Conservation (phyloP, 139 green algal genomes). For the Haematococcus lacustris region DNA sequence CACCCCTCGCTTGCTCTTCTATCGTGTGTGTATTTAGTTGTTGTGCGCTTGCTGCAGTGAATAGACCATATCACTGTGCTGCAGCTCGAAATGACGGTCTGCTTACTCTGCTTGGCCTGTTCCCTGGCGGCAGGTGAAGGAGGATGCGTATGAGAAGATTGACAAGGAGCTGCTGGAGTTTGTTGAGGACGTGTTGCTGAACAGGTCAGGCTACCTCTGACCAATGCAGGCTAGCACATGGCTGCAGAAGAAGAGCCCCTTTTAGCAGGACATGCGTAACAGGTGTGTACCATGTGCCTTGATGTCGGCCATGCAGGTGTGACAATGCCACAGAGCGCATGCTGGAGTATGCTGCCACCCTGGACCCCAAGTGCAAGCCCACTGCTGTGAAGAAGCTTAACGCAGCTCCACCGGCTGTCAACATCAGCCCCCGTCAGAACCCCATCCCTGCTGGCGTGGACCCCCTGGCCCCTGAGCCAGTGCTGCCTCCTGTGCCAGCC, state of each 20-base stretch:
- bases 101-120: no score
- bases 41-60: no score
- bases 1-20: no score
- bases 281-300: no score
- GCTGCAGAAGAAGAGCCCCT: no score
- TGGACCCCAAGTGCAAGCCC: constrained; percentile 27
- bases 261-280: no score
- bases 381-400: constrained; percentile 20
- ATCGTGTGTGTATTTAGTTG: no score
- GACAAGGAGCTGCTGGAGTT: constrained; percentile 95
- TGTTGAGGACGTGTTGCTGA: constrained; percentile 97
- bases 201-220: constrained; percentile 38
- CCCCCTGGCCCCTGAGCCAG: constrained; percentile 26
- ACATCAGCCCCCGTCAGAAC: constrained; percentile 40
- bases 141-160: constrained; percentile 93
- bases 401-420: constrained; percentile 14
- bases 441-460: constrained; percentile 41
- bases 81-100: no score
- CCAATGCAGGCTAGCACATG: no score
- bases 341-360: constrained; percentile 53
- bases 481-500: constrained; percentile 41
- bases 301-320: no score
- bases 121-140: constrained; percentile 57
- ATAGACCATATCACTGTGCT: no score
- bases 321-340: constrained; percentile 71